Conservation (phyloP, 805 yeast species). For the Myxozyma kluyveri region DNA sequence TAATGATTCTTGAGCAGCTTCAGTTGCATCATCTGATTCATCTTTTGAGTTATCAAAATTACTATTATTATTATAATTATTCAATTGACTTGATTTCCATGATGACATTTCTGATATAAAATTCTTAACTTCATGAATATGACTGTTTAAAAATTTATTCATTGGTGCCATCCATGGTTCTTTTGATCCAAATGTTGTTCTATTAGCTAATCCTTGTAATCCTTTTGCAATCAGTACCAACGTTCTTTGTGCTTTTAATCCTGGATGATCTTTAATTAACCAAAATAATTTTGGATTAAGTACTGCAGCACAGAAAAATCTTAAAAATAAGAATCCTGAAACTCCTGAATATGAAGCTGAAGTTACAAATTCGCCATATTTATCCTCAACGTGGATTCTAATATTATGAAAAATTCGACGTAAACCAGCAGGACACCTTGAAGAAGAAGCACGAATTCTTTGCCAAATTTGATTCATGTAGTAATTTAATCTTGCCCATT, state of each 20-base stretch:
- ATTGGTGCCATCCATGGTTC: conserved; percentile 74
- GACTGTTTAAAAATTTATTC: conserved; percentile 64
- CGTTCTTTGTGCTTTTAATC: conserved; percentile 70
- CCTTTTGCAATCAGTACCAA: conserved; percentile 78
- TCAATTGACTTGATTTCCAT: conserved; percentile 24
- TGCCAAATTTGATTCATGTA: conserved; percentile 53
- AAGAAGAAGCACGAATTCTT: conserved; percentile 60
- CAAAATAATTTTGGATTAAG: conserved; percentile 84
- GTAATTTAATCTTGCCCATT: conserved; percentile 29
- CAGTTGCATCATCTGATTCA: conserved; percentile 8
- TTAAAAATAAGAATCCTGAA: conserved; percentile 76
- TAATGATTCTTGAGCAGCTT: neutral
- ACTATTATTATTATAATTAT: conserved; percentile 25
- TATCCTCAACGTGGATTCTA: conserved; percentile 54
- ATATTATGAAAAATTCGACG: conserved; percentile 62
- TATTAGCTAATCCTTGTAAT: conserved; percentile 72
- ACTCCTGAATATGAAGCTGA: conserved; percentile 61
- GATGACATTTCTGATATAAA: conserved; percentile 68
- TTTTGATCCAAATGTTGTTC: conserved; percentile 71
- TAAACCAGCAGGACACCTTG: conserved; percentile 69
- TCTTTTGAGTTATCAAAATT: conserved; percentile 14
- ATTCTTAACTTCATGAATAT: conserved; percentile 56
- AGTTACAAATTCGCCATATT: conserved; percentile 26
- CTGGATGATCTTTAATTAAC: conserved; percentile 66
- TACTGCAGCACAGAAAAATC: conserved; percentile 88